Conservation (phyloP, 2,329 filamentous ascomycete genomes). For the Pestalotiopsis sp. region DNA sequence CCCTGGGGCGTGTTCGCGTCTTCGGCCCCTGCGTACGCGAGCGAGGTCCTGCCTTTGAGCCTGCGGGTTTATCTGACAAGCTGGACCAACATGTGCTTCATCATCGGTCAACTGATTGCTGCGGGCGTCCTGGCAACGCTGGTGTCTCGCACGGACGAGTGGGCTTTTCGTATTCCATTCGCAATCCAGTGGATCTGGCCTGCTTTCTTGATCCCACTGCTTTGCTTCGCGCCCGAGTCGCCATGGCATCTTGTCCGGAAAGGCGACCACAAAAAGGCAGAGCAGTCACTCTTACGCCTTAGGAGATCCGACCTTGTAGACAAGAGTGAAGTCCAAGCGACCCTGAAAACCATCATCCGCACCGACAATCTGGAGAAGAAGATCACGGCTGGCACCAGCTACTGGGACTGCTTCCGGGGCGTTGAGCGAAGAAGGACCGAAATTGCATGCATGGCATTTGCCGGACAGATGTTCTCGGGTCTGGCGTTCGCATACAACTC, state of each 20-base stretch:
- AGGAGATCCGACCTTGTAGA: constrained; percentile 13
- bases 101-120: constrained; percentile 39
- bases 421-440: constrained; percentile 35
- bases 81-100: constrained; percentile 36
- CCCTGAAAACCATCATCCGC: constrained; percentile 33
- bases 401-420: constrained; percentile 39
- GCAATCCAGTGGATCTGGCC: constrained; percentile 42
- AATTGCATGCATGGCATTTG: constrained; percentile 28
- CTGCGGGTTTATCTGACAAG: constrained; percentile 28
- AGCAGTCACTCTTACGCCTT: constrained; percentile 29
- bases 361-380: constrained; percentile 38
- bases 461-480: constrained; percentile 21
- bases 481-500: constrained; percentile 24
- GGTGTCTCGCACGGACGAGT: constrained; percentile 24
- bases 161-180: constrained; percentile 40
- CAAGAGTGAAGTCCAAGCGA: constrained; percentile 11
- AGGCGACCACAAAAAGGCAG: constrained; percentile 29
- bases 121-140: constrained; percentile 34
- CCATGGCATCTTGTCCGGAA: constrained; percentile 41
- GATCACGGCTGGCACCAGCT: constrained; percentile 21
- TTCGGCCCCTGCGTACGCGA: constrained; percentile 26
- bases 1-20: constrained; percentile 31
- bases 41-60: constrained; percentile 28
- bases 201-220: constrained; percentile 31
- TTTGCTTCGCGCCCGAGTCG: constrained; percentile 39